A percentile compares a stretch with the other conserved stretches of the same genome.
These are phyloP conservation scores for Metrosideros polymorpha DNA, from an alignment of 441 rosid genomes.

Conservation along the genomic window DNA sequence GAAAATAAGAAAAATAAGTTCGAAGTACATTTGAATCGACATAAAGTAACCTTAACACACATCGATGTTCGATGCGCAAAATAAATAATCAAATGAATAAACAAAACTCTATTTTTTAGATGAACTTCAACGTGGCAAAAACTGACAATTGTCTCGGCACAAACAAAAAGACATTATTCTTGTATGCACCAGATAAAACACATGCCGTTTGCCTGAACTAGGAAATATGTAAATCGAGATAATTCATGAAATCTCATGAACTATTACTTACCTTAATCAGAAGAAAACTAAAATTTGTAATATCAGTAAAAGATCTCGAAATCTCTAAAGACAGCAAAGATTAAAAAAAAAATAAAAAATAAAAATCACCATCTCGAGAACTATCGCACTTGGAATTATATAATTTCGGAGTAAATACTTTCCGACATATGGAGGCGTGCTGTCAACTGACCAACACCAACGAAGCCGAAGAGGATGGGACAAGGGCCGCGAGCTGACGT, in stretches of 20 bases:
- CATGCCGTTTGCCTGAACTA: not conserved
- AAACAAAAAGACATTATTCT: not conserved
- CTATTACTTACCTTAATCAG: not conserved
- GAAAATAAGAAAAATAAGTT: not conserved
- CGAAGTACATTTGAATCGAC: not conserved
- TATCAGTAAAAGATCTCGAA: not conserved
- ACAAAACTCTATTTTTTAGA: not conserved
- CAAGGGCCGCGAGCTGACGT: not conserved
- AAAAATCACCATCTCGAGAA: not conserved
- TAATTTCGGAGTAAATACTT: not conserved
- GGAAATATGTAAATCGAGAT: not conserved
- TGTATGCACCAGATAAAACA: not conserved
- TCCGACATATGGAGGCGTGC: not conserved
- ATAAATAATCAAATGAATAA: not conserved
- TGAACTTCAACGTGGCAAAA: not conserved
- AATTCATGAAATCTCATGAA: not conserved
- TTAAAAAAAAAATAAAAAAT: not conserved
- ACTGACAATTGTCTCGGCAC: no score
- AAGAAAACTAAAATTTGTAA: not conserved
- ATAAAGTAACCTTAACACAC: not conserved
- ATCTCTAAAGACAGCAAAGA: not conserved
- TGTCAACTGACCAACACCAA: not conserved
- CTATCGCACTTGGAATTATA: not conserved
- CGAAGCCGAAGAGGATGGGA: not conserved
- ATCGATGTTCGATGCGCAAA: not conserved